Evolutionary conservation across 31 red algal genomes (phyloP).

Genomic region (Endocladia muricata): DNA sequence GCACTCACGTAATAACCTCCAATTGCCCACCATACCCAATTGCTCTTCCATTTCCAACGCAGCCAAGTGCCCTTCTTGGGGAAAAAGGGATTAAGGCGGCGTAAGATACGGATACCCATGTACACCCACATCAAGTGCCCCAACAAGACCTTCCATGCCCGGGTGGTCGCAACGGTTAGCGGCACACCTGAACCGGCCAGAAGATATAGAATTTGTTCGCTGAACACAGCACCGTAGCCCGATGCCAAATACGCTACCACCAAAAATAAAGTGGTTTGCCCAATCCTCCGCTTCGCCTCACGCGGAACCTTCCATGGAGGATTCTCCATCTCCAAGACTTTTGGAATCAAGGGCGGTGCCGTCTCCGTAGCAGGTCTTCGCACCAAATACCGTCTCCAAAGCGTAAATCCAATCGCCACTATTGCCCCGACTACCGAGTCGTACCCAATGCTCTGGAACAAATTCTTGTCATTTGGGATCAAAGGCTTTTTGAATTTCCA

Average conservation of each 20-base stretch:
- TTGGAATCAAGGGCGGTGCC: slow-evolving; percentile 27
- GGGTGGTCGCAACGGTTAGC: slow-evolving; percentile 86
- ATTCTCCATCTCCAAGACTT: slow-evolving; percentile 56
- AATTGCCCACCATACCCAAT: slow-evolving; percentile 98
- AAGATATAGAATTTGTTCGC: slow-evolving; percentile 81
- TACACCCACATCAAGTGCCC: slow-evolving; percentile 99
- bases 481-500: slow-evolving; percentile 64
- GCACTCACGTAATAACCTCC: slow-evolving; percentile 94
- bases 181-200: slow-evolving; percentile 81
- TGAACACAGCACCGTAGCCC: slow-evolving; percentile 91
- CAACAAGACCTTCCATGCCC: slow-evolving; percentile 95
- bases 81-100: slow-evolving; percentile 94
- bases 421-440: slow-evolving; percentile 83
- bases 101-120: slow-evolving; percentile 93
- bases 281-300: slow-evolving; percentile 62
- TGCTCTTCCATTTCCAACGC: slow-evolving; percentile 70
- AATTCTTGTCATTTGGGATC: slow-evolving; percentile 71
- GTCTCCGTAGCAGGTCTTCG: background rate
- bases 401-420: slow-evolving; percentile 49
- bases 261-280: slow-evolving; percentile 76
- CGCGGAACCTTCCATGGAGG: slow-evolving; percentile 91
- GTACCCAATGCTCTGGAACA: slow-evolving; percentile 73
- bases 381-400: slow-evolving; percentile 46
- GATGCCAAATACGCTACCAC: slow-evolving; percentile 89
- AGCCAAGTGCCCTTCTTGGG: slow-evolving; percentile 90